phyloP scores from a whole-genome alignment of 116 monocot genomes.

The Iris pallida region DNA sequence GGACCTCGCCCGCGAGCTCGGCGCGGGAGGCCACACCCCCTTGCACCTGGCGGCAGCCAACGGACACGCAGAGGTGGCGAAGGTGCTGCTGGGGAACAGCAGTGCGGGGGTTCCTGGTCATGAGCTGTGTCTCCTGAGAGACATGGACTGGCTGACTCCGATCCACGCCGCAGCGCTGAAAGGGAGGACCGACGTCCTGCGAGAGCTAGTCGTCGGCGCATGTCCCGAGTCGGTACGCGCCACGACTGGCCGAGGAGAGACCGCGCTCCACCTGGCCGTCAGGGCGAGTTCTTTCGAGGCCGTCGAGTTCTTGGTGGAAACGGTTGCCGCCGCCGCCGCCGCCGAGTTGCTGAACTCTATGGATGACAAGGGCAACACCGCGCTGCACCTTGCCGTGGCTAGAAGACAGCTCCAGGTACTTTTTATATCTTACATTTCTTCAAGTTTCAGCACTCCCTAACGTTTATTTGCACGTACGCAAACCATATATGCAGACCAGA shows the following conservation, averaged over 20 bases:
- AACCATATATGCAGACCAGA: too few relatives aligned
- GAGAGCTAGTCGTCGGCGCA: background rate
- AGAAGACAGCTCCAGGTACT: background rate
- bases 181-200: background rate
- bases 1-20: background rate
- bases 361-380: constrained; percentile 2
- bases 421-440: too few relatives aligned
- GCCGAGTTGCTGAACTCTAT: background rate
- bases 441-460: background rate
- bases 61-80: background rate
- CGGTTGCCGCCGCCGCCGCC: background rate
- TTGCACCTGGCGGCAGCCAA: constrained; percentile 4
- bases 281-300: background rate
- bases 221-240: background rate
- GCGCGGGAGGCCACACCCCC: background rate
- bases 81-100: background rate
- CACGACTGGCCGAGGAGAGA: background rate
- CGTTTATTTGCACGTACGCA: too few relatives aligned
- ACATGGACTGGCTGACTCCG: background rate
- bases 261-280: background rate
- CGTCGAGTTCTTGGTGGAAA: background rate
- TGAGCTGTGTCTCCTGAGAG: background rate
- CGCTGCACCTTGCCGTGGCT: background rate
- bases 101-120: too few relatives aligned
- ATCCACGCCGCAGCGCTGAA: background rate